A percentile compares a stretch with the other conserved stretches of the same genome.
phyloP scores from a whole-genome alignment of 2,329 filamentous ascomycete species.

The Lecanoromycetidae sp. region DNA sequence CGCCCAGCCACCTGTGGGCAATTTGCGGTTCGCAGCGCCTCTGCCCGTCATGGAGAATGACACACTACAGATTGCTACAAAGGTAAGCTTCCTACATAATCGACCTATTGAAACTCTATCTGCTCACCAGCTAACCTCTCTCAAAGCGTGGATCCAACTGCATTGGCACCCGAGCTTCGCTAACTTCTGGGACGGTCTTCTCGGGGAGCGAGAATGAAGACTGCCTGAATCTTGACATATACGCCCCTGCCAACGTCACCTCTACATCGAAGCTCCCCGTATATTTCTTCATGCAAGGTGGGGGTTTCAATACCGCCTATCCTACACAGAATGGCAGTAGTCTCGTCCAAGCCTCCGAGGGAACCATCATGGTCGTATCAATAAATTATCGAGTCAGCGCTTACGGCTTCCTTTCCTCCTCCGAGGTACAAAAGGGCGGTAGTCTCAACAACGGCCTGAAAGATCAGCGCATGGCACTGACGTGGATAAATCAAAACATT shows the following conservation, averaged over 20 bases:
- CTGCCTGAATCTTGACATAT: slow-evolving; percentile 16
- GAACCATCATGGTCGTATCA: slow-evolving; percentile 55
- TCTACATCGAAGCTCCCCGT: slow-evolving; percentile 49
- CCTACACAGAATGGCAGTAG: slow-evolving; percentile 45
- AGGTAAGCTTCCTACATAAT: slow-evolving; percentile 33
- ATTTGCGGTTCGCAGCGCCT: slow-evolving; percentile 55
- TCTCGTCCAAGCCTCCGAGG: slow-evolving; percentile 46
- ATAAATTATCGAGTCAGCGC: slow-evolving; percentile 67
- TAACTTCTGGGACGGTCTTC: background rate
- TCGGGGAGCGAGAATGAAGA: slow-evolving; percentile 13
- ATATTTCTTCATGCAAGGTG: slow-evolving; percentile 49
- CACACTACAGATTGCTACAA: slow-evolving; percentile 41
- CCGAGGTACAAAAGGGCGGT: slow-evolving; percentile 39
- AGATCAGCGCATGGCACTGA: slow-evolving; percentile 15
- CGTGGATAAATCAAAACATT: slow-evolving; percentile 18
- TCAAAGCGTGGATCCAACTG: slow-evolving; percentile 8
- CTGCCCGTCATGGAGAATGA: slow-evolving; percentile 43
- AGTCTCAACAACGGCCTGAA: slow-evolving; percentile 54
- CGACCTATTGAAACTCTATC: background rate
- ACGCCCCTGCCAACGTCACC: slow-evolving; percentile 44
- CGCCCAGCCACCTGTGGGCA: slow-evolving; percentile 55
- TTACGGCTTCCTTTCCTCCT: slow-evolving; percentile 53
- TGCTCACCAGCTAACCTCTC: slow-evolving; percentile 10
- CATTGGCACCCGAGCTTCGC: background rate
- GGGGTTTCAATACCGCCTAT: slow-evolving; percentile 43